Evolutionary conservation across 805 yeast species (phyloP).

Genomic region (Metschnikowia shivogae): DNA sequence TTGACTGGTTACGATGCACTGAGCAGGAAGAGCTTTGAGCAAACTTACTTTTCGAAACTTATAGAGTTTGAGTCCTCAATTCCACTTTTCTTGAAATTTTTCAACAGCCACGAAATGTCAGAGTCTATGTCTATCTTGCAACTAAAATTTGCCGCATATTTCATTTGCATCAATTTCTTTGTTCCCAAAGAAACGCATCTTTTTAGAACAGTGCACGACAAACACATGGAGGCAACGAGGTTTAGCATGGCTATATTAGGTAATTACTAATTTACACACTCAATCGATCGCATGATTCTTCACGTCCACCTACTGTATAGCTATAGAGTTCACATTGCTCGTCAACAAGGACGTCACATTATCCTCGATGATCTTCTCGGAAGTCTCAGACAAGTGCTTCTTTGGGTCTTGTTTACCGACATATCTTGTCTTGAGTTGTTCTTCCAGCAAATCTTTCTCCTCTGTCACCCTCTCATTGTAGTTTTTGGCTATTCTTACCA

Average conservation of each 20-base stretch:
- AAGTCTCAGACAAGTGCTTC: slow-evolving; percentile 89
- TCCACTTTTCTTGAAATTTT: slow-evolving; percentile 9
- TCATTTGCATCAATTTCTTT: slow-evolving; percentile 10
- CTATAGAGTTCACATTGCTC: slow-evolving; percentile 84
- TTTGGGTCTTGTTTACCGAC: slow-evolving; percentile 99
- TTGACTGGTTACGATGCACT: background rate
- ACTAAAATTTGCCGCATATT: slow-evolving; percentile 14
- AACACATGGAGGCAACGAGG: slow-evolving; percentile 8
- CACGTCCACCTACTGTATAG: slow-evolving; percentile 56
- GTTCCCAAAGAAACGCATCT: slow-evolving; percentile 6
- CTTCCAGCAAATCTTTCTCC: slow-evolving; percentile 83
- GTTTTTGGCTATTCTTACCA: slow-evolving; percentile 87
- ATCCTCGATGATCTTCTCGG: slow-evolving; percentile 81
- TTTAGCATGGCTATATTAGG: slow-evolving; percentile 9
- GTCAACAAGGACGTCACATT: slow-evolving; percentile 85
- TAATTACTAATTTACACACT: slow-evolving; percentile 3
- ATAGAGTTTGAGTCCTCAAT: slow-evolving; percentile 10
- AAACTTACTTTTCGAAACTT: slow-evolving; percentile 10
- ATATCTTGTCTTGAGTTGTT: slow-evolving; percentile 88
- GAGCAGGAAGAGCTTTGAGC: slow-evolving; percentile 4
- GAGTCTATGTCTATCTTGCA: slow-evolving; percentile 7
- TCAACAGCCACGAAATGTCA: slow-evolving; percentile 1
- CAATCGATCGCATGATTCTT: background rate
- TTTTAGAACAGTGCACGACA: background rate
- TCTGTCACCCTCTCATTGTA: slow-evolving; percentile 89